phyloP scores from a whole-genome alignment of 1,284 basidiomycete species.

The Cryptococcus maquisensis region DNA sequence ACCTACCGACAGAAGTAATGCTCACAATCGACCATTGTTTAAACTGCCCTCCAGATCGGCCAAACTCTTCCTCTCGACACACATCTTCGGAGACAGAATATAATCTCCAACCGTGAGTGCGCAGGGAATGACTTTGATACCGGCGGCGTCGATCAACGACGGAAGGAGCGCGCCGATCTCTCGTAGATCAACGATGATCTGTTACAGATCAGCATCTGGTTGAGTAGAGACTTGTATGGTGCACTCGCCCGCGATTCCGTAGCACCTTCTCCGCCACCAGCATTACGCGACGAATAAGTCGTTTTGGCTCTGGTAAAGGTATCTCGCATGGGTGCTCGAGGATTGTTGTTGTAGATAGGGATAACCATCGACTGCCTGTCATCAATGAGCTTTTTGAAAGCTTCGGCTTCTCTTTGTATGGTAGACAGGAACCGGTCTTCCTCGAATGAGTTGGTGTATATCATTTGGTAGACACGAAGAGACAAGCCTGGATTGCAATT shows the following conservation, averaged over 20 bases:
- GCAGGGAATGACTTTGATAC: constrained; percentile 76
- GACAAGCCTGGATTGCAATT: constrained; percentile 72
- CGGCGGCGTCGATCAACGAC: constrained; percentile 79
- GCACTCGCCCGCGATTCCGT: constrained; percentile 64
- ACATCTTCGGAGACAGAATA: constrained; percentile 89
- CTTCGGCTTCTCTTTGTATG: constrained; percentile 85
- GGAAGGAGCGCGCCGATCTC: constrained; percentile 93
- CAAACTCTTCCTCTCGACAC: constrained; percentile 92
- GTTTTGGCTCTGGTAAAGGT: constrained; percentile 70
- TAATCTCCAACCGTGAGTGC: constrained; percentile 96
- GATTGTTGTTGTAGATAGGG: constrained; percentile 78
- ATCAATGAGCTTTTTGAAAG: constrained; percentile 88
- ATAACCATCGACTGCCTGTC: constrained; percentile 92
- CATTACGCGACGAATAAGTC: constrained; percentile 74
- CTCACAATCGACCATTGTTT: constrained; percentile 85
- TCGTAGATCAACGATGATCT: constrained; percentile 95
- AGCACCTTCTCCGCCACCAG: constrained; percentile 70
- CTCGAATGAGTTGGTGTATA: constrained; percentile 87
- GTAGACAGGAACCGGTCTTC: constrained; percentile 91
- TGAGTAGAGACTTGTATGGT: neutral
- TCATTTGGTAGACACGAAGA: constrained; percentile 92
- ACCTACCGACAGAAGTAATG: constrained; percentile 14
- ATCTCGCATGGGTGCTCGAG: constrained; percentile 51
- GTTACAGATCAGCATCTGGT: neutral
- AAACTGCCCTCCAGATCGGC: constrained; percentile 88